phyloP scores from a whole-genome alignment of 179 eudicot species.

The Beta macrorhiza region DNA sequence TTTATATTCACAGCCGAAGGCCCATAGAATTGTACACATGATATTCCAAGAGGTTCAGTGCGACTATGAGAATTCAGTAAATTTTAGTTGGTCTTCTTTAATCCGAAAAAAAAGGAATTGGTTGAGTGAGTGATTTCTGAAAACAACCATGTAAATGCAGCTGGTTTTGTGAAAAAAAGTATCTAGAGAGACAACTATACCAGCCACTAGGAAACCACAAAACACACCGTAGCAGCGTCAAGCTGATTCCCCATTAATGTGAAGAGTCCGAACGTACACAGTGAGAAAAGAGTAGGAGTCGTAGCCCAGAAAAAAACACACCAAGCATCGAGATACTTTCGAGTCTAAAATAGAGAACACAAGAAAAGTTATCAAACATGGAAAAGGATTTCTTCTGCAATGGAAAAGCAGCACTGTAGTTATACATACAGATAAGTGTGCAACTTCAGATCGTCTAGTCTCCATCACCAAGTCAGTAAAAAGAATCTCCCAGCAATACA shows the following conservation, averaged over 20 bases:
- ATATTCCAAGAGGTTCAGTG: background rate
- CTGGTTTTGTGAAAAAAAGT: background rate
- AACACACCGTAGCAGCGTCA: conserved; percentile 93
- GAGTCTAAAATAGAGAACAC: conserved; percentile 48
- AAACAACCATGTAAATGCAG: background rate
- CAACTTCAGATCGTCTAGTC: conserved; percentile 77
- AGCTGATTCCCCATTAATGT: conserved; percentile 81
- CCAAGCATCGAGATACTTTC: conserved; percentile 98
- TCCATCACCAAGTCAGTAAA: conserved; percentile 83
- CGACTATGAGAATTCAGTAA: background rate
- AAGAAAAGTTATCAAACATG: conserved; percentile 7
- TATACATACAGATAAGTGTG: conserved; percentile 69
- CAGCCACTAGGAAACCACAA: conserved; percentile 19
- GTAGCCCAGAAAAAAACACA: conserved; percentile 99
- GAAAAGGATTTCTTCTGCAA: background rate
- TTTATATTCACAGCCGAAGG: background rate
- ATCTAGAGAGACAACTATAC: background rate
- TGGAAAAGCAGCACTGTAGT: conserved; percentile 1
- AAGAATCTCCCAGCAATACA: conserved; percentile 94
- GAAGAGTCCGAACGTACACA: conserved; percentile 90
- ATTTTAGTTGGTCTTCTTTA: background rate
- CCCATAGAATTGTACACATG: background rate
- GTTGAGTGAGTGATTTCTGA: too few species aligned
- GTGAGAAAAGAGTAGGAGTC: conserved; percentile 90
- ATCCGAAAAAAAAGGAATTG: too few species aligned